A percentile compares a stretch with the other conserved stretches of the same genome.
phyloP scores from a whole-genome alignment of 768 basidiomycete genomes.

The Dioszegia aurantiaca region DNA sequence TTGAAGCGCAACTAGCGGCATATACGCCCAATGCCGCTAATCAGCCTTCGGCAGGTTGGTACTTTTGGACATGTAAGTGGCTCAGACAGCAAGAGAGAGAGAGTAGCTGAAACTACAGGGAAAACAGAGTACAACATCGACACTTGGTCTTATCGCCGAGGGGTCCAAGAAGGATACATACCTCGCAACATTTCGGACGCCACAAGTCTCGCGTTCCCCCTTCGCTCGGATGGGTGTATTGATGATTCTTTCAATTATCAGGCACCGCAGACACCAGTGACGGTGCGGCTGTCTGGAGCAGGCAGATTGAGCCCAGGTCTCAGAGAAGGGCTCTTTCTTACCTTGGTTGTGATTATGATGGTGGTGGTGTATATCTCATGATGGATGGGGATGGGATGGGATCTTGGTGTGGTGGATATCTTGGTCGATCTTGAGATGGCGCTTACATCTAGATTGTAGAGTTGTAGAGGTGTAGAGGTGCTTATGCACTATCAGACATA shows the following conservation, averaged over 20 bases:
- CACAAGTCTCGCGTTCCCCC: constrained; percentile 40
- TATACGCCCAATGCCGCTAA: constrained; percentile 36
- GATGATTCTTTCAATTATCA: constrained; percentile 43
- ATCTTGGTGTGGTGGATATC: too few species aligned
- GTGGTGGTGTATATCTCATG: too few species aligned
- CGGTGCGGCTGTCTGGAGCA: constrained; percentile 7
- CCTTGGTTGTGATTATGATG: too few species aligned
- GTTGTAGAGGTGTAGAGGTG: too few species aligned
- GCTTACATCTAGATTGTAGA: too few species aligned
- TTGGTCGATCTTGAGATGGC: too few species aligned
- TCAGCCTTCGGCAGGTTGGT: constrained; percentile 44
- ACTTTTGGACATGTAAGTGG: constrained; percentile 50
- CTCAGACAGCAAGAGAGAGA: neutral
- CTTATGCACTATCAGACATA: too few species aligned
- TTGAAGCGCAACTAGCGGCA: constrained; percentile 48
- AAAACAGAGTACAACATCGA: constrained; percentile 47
- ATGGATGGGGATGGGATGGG: too few species aligned
- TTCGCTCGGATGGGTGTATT: constrained; percentile 45
- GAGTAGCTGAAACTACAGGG: constrained; percentile 23
- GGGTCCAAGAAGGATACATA: constrained; percentile 42
- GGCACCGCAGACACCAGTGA: too few species aligned
- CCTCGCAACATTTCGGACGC: constrained; percentile 45
- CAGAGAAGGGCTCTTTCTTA: neutral
- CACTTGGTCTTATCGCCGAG: constrained; percentile 47
- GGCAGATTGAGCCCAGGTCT: neutral